Base-by-base conservation (phyloP, 208 protist species). In the Leishmania turanica region DNA sequence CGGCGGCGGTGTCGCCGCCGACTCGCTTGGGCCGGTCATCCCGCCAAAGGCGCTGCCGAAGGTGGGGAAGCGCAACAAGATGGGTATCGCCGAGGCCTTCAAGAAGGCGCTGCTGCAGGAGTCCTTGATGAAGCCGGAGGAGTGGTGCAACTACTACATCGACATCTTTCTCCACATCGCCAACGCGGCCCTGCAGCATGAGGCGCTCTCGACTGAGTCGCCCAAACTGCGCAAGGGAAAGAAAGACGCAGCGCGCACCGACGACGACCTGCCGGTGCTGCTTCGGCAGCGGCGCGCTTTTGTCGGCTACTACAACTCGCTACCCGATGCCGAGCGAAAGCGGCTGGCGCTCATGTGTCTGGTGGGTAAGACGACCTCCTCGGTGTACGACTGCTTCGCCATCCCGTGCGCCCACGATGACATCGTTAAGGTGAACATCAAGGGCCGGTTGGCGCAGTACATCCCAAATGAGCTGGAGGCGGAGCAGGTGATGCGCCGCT, bases 61-160 rank as follows among this genome's bases (percentile, higher is more conserved):
- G 74, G 62, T 74, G 47, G 79, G 85, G 72, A 72, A 78, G 77
- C 86, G 84, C 34, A 91, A 82, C 24, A 94, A 91, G 77, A 62
- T 78, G 51, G 81, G 80, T 21, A 45, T 84, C 51, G 86, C 88
- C 15, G 90, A 96, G 78, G 85, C 87, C 31, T 96, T 93, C 82
- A 90, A 88, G 77, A 90, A 87, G 79, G 92, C 89, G 77, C 80
- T 97, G 21, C 31, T 89, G 45, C 87, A 94, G 78, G 95, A 97
- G 84, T 87, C 86, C 40, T 79, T 58, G 77, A 96, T 96, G 93
- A 95, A 92, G 84, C 95, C 95, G 34, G 92, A 97, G 86, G 92
- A 96, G 84, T 97, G 95, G 95, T 96, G 93, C 78, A 95, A 93
- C 81, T 89, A 91, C 81, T 96, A 96, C 83, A 92, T 87, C 47